phyloP scores from a whole-genome alignment of 2,329 filamentous ascomycete species.

The Trichophyton rubrum region DNA sequence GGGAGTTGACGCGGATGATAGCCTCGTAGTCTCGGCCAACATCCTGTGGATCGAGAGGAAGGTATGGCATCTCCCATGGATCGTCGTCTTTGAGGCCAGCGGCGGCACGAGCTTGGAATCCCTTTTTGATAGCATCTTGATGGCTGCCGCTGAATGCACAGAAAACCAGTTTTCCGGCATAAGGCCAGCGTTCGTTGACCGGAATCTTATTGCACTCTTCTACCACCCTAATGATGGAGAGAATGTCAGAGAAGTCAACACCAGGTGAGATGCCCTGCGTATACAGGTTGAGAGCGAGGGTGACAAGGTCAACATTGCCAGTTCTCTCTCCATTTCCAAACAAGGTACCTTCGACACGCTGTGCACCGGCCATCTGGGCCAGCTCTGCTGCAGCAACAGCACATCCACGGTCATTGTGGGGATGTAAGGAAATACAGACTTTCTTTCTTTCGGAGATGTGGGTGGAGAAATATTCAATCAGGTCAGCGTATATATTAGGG shows the following conservation, averaged over 20 bases:
- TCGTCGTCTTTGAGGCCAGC: constrained; percentile 49
- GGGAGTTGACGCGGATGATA: constrained; percentile 94
- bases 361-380: constrained; percentile 90
- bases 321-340: constrained; percentile 94
- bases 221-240: constrained; percentile 72
- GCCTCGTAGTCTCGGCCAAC: constrained; percentile 97
- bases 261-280: constrained; percentile 78
- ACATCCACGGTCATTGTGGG: constrained; percentile 88
- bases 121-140: constrained; percentile 94
- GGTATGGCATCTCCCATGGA: constrained; percentile 76
- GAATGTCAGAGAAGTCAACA: constrained; percentile 85
- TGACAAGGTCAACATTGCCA: constrained; percentile 90
- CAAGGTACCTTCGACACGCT: constrained; percentile 84
- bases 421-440: constrained; percentile 78
- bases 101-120: constrained; percentile 53
- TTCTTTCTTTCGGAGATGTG: constrained; percentile 76
- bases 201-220: constrained; percentile 93
- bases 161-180: constrained; percentile 81
- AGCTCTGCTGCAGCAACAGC: constrained; percentile 82
- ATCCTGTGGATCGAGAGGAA: constrained; percentile 83
- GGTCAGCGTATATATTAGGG: constrained; percentile 89
- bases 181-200: constrained; percentile 77
- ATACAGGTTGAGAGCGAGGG: constrained; percentile 83
- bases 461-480: constrained; percentile 89
- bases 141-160: constrained; percentile 86